phyloP scores from a whole-genome alignment of 73 alveolate species.

The Blepharisma japonicum region DNA sequence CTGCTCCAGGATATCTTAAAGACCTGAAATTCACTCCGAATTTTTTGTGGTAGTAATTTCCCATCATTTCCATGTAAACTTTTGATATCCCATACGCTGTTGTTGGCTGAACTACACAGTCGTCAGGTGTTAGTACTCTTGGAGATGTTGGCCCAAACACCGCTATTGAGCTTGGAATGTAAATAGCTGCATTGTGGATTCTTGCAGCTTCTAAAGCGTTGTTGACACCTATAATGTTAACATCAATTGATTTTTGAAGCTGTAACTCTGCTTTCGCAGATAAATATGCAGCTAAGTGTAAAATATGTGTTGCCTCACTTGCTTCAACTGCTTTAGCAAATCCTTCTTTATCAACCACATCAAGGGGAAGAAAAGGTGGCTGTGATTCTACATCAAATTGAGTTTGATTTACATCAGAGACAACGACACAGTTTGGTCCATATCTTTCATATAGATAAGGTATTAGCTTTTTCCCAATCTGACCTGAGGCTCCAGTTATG shows the following conservation, averaged over 20 bases:
- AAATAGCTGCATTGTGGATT: constrained; percentile 34
- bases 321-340: not conserved
- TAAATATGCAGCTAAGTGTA: constrained; percentile 49
- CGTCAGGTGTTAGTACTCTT: constrained; percentile 29
- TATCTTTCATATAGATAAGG: not conserved
- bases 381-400: not conserved
- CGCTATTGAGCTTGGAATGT: constrained; percentile 49
- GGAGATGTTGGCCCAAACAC: constrained; percentile 51
- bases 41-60: constrained; percentile 45
- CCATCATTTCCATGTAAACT: constrained; percentile 50
- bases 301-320: not conserved
- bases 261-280: constrained; percentile 48
- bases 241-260: constrained; percentile 38
- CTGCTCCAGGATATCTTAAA: constrained; percentile 57
- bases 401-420: not conserved
- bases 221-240: constrained; percentile 43
- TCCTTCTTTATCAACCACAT: not conserved
- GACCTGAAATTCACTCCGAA: constrained; percentile 55
- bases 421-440: not conserved
- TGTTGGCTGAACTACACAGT: constrained; percentile 41
- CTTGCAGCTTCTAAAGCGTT: constrained; percentile 54
- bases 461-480: constrained; percentile 1
- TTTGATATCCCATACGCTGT: constrained; percentile 53
- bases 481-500: constrained; percentile 10
- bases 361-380: constrained; percentile 1